phyloP scores from a whole-genome alignment of 2,329 filamentous ascomycete species.

The Sporothrix schenckii region DNA sequence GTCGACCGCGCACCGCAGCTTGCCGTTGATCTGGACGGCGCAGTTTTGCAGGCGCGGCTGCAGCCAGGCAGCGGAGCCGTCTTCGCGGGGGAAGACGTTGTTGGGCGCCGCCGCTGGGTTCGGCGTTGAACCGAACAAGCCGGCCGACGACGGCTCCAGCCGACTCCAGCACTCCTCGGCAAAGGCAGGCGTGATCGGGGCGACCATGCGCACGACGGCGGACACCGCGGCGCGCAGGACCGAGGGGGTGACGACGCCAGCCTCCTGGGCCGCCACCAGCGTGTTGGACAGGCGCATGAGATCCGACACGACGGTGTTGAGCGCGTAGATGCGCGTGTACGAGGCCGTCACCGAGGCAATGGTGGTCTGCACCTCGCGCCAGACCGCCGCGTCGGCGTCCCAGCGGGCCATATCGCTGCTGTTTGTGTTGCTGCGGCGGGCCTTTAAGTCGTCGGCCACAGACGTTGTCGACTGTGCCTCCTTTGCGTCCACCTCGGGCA shows the following conservation, averaged over 20 bases:
- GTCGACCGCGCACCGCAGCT: constrained; percentile 67
- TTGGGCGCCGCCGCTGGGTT: constrained; percentile 43
- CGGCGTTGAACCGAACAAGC: constrained; percentile 23
- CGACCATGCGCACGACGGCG: constrained; percentile 69
- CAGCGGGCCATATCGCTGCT: constrained; percentile 44
- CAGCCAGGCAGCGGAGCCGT: constrained; percentile 56
- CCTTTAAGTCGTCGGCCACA: constrained; percentile 19
- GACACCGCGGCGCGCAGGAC: constrained; percentile 56
- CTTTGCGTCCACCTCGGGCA: constrained; percentile 29
- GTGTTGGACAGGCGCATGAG: constrained; percentile 78
- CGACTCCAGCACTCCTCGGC: constrained; percentile 78
- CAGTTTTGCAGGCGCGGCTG: constrained; percentile 57
- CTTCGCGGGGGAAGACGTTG: constrained; percentile 59
- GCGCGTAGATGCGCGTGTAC: constrained; percentile 70
- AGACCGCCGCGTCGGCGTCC: constrained; percentile 57
- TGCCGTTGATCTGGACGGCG: constrained; percentile 81
- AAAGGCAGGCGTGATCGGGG: constrained; percentile 78
- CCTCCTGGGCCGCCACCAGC: constrained; percentile 53
- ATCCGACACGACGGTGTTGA: constrained; percentile 84
- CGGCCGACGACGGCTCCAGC: constrained; percentile 47
- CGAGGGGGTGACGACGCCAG: constrained; percentile 44
- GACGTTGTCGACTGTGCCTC: constrained; percentile 8
- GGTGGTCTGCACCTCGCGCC: constrained; percentile 68
- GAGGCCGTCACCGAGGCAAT: constrained; percentile 69
- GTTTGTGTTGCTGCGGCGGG: constrained; percentile 35